These are phyloP conservation scores for Fraxinus paxiana DNA, from an alignment of 305 asterid species.

Conservation along the genomic window DNA sequence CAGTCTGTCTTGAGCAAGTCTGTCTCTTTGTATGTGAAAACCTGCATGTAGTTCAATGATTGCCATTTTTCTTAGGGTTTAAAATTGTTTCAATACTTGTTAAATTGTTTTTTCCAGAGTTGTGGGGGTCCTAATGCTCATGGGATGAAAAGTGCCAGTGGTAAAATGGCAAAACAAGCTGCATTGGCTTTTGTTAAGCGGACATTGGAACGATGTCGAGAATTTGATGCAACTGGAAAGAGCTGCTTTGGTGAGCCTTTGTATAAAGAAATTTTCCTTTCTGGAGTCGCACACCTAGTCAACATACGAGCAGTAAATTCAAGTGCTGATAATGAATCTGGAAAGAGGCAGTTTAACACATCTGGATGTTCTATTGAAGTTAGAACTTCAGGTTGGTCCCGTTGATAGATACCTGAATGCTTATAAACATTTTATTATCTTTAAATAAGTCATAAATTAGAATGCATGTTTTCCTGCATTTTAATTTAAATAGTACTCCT, in stretches of 20 bases:
- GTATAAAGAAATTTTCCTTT: slow-evolving; percentile 59
- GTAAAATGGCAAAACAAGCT: slow-evolving; percentile 84
- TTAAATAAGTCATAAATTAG: neutral
- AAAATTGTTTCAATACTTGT: neutral
- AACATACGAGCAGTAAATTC: slow-evolving; percentile 46
- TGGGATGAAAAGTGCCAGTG: slow-evolving; percentile 77
- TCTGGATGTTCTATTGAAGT: slow-evolving; percentile 50
- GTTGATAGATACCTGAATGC: slow-evolving; percentile 18
- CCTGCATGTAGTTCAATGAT: neutral
- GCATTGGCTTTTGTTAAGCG: slow-evolving; percentile 76
- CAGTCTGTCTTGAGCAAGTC: neutral
- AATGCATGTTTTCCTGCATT: neutral
- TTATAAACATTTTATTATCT: neutral
- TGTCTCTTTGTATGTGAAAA: neutral
- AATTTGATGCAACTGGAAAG: slow-evolving; percentile 62
- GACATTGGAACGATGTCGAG: slow-evolving; percentile 62
- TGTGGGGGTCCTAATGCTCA: slow-evolving; percentile 75
- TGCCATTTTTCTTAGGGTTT: neutral
- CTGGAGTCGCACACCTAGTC: slow-evolving; percentile 53
- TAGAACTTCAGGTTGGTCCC: slow-evolving; percentile 62
- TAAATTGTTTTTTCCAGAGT: slow-evolving; percentile 41
- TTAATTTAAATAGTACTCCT: neutral
- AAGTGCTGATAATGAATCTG: slow-evolving; percentile 49
- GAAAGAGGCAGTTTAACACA: slow-evolving; percentile 40
- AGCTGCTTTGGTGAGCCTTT: slow-evolving; percentile 76